phyloP scores from a whole-genome alignment of 2,329 filamentous ascomycete genomes.

The Berkeleyomyces rouxiae region DNA sequence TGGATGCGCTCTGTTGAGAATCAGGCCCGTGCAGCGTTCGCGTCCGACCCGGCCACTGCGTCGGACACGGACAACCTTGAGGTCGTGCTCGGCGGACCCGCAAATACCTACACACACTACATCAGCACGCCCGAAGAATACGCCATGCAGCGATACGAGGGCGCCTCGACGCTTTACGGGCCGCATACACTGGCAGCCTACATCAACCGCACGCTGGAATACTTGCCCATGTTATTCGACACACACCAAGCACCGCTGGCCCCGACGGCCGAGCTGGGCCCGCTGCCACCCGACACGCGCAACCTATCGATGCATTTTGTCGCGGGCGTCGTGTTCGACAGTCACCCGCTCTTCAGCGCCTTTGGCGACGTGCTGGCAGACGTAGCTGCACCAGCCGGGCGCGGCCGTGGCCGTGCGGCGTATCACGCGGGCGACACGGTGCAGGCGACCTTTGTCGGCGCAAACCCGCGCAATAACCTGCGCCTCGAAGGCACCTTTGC shows the following conservation, averaged over 20 bases:
- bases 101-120: slow-evolving; percentile 53
- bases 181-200: slow-evolving; percentile 69
- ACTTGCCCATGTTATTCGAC: slow-evolving; percentile 24
- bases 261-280: slow-evolving; percentile 26
- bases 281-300: slow-evolving; percentile 61
- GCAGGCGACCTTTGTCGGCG: slow-evolving; percentile 58
- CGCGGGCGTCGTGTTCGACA: slow-evolving; percentile 59
- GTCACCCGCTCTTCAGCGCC: slow-evolving; percentile 41
- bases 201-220: slow-evolving; percentile 67
- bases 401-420: slow-evolving; percentile 14
- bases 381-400: slow-evolving; percentile 21
- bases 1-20: slow-evolving; percentile 56
- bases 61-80: neutral
- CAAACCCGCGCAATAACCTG: slow-evolving; percentile 81
- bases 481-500: slow-evolving; percentile 62
- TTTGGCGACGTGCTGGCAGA: slow-evolving; percentile 54
- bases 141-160: slow-evolving; percentile 72
- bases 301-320: slow-evolving; percentile 66
- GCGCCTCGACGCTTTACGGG: slow-evolving; percentile 81
- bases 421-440: slow-evolving; percentile 47
- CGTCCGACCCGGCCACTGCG: slow-evolving; percentile 45
- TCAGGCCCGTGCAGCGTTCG: slow-evolving; percentile 16
- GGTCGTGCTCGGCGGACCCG: slow-evolving; percentile 34
- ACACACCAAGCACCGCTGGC: slow-evolving; percentile 21
- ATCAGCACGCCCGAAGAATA: slow-evolving; percentile 55